Evolutionary conservation across 2,329 filamentous ascomycete genomes (phyloP).

Genomic region (Periglandula ipomoeae): DNA sequence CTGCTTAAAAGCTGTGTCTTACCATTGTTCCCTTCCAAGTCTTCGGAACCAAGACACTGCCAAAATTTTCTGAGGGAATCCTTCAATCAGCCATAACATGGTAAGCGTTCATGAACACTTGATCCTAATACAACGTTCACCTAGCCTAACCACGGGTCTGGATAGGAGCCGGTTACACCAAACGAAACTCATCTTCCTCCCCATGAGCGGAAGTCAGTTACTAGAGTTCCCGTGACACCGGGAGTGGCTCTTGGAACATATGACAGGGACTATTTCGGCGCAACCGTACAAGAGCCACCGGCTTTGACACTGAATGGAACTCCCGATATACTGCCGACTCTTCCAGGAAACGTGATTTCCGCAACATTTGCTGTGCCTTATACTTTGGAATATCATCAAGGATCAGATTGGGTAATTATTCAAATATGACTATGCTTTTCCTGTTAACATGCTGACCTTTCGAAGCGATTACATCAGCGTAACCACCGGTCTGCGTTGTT

Average conservation of each 20-base stretch:
- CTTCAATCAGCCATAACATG: not conserved
- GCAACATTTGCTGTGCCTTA: conserved; percentile 7
- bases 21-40: not conserved
- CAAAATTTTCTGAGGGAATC: not conserved
- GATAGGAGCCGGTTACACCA: conserved; percentile 1
- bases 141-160: no score
- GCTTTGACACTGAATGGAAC: not conserved
- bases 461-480: conserved; percentile 28
- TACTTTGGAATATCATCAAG: not conserved
- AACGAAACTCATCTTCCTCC: conserved; percentile 7
- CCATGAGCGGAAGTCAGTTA: conserved; percentile 4
- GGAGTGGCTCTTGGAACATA: conserved; percentile 7
- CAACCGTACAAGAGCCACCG: not conserved
- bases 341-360: not conserved
- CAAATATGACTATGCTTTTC: not conserved
- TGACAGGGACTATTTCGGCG: conserved; percentile 4
- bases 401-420: conserved; percentile 4
- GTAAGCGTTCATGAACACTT: not conserved
- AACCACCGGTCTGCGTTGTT: conserved; percentile 84
- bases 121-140: no score
- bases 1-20: not conserved
- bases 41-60: not conserved
- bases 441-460: not conserved
- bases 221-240: conserved; percentile 7
- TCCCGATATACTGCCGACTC: not conserved